Evolutionary conservation across 257 asterid genomes (phyloP).

Genomic region (Solanum chilense): DNA sequence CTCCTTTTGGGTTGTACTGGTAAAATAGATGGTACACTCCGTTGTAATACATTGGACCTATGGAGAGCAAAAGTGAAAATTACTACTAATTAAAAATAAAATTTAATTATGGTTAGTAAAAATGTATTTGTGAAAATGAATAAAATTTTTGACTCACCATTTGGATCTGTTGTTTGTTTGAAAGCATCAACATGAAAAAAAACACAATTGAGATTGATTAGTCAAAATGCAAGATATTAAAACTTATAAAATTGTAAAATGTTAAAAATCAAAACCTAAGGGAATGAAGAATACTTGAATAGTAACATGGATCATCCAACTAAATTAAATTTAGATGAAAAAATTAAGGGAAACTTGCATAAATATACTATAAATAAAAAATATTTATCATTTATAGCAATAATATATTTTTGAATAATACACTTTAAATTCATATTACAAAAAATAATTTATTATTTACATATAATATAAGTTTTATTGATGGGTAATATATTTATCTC

Average conservation of each 20-base stretch:
- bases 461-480: too few relatives aligned
- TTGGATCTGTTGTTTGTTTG: constrained; percentile 22
- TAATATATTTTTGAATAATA: too few relatives aligned
- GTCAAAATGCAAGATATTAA: not conserved
- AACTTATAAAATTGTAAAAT: not conserved
- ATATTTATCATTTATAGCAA: too few relatives aligned
- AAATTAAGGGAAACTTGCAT: not conserved
- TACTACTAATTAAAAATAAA: not conserved
- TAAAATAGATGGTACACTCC: constrained; percentile 69
- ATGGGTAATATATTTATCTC: too few relatives aligned
- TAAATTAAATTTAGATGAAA: not conserved
- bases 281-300: not conserved
- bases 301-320: not conserved
- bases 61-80: not conserved
- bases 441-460: too few relatives aligned
- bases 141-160: constrained; percentile 6
- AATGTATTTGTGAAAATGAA: too few relatives aligned
- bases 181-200: constrained; percentile 5
- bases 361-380: too few relatives aligned
- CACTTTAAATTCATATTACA: too few relatives aligned
- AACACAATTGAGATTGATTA: not conserved
- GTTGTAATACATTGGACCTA: constrained; percentile 68
- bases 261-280: not conserved
- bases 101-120: too few relatives aligned
- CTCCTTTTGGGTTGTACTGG: constrained; percentile 68